These are phyloP conservation scores for Castanea mollissima DNA, from an alignment of 306 rosid genomes.

Conservation along the genomic window DNA sequence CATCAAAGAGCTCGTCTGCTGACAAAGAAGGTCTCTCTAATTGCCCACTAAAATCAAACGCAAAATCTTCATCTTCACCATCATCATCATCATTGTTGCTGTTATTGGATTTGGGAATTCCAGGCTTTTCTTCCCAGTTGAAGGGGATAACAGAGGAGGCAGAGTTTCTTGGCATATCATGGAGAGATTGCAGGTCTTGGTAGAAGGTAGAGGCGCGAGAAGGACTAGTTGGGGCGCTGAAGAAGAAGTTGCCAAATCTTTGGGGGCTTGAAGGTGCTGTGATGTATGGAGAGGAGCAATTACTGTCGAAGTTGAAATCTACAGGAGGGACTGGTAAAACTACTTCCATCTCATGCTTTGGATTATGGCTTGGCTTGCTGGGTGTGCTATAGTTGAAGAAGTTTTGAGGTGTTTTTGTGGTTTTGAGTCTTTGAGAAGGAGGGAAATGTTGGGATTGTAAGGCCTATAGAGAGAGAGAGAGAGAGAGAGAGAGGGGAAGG, in stretches of 20 bases:
- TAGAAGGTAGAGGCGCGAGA: conserved; percentile 42
- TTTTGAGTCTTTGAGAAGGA: conserved; percentile 2
- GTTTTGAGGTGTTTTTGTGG: background rate
- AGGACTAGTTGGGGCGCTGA: conserved; percentile 91
- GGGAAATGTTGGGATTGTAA: conserved; percentile 24
- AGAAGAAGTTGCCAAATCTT: conserved; percentile 57
- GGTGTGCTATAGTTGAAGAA: background rate
- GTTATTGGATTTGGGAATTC: conserved; percentile 38
- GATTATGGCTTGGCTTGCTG: background rate
- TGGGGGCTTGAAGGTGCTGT: conserved; percentile 94
- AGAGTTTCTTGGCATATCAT: background rate
- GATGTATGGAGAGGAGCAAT: conserved; percentile 76
- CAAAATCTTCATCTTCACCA: conserved; percentile 34
- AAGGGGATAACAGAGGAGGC: conserved; percentile 47
- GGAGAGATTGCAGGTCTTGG: conserved; percentile 14
- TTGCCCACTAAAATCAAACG: conserved; percentile 58
- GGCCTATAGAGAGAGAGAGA: conserved; percentile 22
- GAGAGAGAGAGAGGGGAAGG: background rate
- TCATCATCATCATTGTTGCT: background rate
- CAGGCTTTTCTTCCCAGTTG: conserved; percentile 64
- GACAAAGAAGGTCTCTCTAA: conserved; percentile 44
- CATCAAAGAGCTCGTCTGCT: conserved; percentile 82
- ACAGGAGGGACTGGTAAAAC: conserved; percentile 20
- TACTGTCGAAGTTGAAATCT: conserved; percentile 79
- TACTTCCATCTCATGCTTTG: conserved; percentile 33